Percentiles rank a stretch among this genome's conserved stretches.
Evolutionary conservation across 2,329 filamentous ascomycete genomes (phyloP).

Genomic region (Calonectria honghensis): DNA sequence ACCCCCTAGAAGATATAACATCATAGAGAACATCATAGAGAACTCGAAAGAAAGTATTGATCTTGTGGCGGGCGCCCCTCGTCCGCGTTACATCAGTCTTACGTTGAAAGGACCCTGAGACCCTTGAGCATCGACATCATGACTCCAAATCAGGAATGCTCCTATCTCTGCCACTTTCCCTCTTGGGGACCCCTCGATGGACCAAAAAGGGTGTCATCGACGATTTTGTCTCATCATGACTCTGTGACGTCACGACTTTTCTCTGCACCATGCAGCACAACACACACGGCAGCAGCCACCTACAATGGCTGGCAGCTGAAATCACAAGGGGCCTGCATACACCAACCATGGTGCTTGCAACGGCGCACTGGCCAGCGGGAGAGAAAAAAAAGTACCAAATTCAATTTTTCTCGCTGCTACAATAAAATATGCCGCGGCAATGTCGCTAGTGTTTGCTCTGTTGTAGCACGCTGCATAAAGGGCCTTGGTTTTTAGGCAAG

Average conservation of each 20-base stretch:
- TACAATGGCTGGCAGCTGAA: neutral
- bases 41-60: neutral
- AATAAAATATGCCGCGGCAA: slow-evolving; percentile 20
- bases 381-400: neutral
- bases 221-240: neutral
- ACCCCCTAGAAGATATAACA: slow-evolving; percentile 41
- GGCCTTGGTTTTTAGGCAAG: slow-evolving; percentile 35
- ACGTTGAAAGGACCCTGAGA: neutral
- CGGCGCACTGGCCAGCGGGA: neutral
- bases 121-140: slow-evolving; percentile 13
- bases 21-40: slow-evolving; percentile 37
- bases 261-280: neutral
- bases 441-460: neutral
- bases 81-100: neutral
- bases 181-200: slow-evolving; percentile 20
- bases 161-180: slow-evolving; percentile 1
- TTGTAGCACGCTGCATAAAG: neutral
- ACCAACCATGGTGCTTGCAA: neutral
- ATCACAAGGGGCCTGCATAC: neutral
- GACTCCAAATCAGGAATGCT: slow-evolving; percentile 14
- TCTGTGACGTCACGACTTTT: slow-evolving; percentile 36
- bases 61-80: neutral
- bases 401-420: neutral
- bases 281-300: neutral
- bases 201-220: slow-evolving; percentile 7